phyloP scores from a whole-genome alignment of 768 basidiomycete species.

The Pulveroboletus sp. region DNA sequence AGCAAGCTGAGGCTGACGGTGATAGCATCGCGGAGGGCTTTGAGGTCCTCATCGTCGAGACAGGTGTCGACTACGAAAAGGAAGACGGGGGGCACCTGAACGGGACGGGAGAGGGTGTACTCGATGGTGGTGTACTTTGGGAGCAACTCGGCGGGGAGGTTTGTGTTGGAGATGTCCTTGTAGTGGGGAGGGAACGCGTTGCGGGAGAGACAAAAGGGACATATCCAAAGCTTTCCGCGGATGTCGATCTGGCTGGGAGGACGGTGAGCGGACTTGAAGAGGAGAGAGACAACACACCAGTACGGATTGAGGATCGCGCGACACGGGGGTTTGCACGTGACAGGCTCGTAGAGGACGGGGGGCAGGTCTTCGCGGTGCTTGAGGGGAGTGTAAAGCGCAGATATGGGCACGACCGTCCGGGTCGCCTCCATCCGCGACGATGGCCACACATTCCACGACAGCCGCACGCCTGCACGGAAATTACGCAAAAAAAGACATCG shows the following conservation, averaged over 20 bases:
- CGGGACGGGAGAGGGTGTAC: constrained; percentile 92
- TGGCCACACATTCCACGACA: constrained; percentile 99
- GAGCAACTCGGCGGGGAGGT: constrained; percentile 91
- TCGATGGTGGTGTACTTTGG: constrained; percentile 99
- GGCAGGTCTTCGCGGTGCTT: constrained; percentile 93
- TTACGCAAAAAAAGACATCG: neutral
- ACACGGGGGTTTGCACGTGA: constrained; percentile 97
- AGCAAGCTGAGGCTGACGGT: constrained; percentile 91
- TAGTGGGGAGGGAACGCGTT: constrained; percentile 98
- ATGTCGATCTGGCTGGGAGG: constrained; percentile 90
- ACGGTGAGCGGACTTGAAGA: neutral
- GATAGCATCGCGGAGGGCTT: constrained; percentile 91
- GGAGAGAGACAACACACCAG: constrained; percentile 55
- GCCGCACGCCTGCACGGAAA: constrained; percentile 67
- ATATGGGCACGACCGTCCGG: constrained; percentile 94
- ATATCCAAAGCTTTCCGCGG: constrained; percentile 98
- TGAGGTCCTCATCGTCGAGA: constrained; percentile 91
- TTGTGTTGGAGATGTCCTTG: constrained; percentile 96
- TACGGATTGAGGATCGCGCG: constrained; percentile 97
- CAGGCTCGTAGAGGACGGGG: constrained; percentile 95
- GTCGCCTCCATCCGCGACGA: constrained; percentile 98
- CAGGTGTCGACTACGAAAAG: constrained; percentile 97
- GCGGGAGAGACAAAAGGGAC: constrained; percentile 95
- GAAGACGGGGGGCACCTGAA: constrained; percentile 92
- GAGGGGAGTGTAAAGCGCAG: constrained; percentile 95